Percentiles rank a stretch among this genome's conserved stretches.
Conservation (phyloP, 441 rosid genomes). For the Omphalea diandra region DNA sequence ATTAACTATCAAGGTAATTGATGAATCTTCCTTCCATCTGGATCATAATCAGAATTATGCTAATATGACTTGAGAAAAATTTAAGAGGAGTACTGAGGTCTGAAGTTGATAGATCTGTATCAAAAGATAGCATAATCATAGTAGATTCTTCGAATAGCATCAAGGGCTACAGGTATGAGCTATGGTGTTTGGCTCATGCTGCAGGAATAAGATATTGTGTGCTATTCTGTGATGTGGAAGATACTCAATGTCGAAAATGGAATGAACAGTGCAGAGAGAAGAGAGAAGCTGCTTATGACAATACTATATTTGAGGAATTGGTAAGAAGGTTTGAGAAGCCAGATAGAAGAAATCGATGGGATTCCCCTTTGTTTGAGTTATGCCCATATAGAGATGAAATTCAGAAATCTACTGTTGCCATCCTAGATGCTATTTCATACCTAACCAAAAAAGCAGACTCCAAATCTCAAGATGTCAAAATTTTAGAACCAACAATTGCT, state of each 20-base stretch:
- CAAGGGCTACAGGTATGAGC: constrained; percentile 92
- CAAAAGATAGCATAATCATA: constrained; percentile 72
- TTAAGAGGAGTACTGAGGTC: constrained; percentile 87
- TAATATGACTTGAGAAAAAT: constrained; percentile 84
- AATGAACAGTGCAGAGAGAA: constrained; percentile 62
- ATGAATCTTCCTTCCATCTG: constrained; percentile 78
- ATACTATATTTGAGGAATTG: constrained; percentile 70
- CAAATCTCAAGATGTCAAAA: constrained; percentile 64
- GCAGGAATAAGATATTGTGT: constrained; percentile 84
- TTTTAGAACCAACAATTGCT: constrained; percentile 88
- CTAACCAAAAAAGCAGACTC: constrained; percentile 74
- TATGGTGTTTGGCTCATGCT: constrained; percentile 95
- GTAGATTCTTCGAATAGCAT: constrained; percentile 90
- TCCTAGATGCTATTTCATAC: constrained; percentile 73
- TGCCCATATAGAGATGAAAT: constrained; percentile 56
- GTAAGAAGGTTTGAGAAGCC: constrained; percentile 87
- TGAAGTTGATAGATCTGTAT: constrained; percentile 94
- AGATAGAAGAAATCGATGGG: constrained; percentile 91
- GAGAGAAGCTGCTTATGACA: constrained; percentile 60
- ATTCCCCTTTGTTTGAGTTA: constrained; percentile 85
- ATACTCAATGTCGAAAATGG: constrained; percentile 64
- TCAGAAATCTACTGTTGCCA: constrained; percentile 56
- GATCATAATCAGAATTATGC: constrained; percentile 88
- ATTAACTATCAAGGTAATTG: constrained; percentile 54
- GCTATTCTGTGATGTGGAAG: constrained; percentile 68